Conservation (phyloP, 1,284 basidiomycete genomes). For the Cutaneotrichosporon daszewskae region DNA sequence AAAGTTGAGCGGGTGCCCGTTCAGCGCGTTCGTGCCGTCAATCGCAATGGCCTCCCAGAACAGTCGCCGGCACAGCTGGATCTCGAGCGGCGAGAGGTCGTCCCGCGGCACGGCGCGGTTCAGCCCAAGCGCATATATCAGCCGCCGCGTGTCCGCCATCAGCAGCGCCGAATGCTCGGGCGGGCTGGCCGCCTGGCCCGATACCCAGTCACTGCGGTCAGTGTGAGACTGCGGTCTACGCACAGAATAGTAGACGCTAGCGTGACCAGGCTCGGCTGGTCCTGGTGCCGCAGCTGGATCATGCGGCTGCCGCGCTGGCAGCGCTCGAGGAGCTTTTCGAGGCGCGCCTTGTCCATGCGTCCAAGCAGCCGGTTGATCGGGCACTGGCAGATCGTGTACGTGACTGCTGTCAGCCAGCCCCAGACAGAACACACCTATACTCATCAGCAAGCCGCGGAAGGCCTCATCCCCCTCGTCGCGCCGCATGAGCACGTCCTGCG, state of each 20-base stretch:
- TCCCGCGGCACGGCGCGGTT: conserved; percentile 12
- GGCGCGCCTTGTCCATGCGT: conserved; percentile 13
- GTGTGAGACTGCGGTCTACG: too few species aligned
- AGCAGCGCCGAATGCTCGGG: conserved; percentile 11
- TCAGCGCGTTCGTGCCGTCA: conserved; percentile 19
- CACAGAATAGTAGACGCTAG: conserved; percentile 16
- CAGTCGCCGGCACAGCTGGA: conserved; percentile 20
- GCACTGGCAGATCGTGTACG: conserved; percentile 20
- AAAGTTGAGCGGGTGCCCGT: conserved; percentile 16
- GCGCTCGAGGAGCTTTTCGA: conserved; percentile 15
- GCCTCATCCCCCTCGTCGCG: conserved; percentile 23
- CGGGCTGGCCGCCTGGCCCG: conserved; percentile 11
- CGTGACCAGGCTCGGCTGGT: conserved; percentile 16
- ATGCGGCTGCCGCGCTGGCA: conserved; percentile 23
- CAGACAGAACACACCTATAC: conserved; percentile 5
- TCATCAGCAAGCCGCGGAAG: conserved; percentile 26
- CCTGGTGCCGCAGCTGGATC: conserved; percentile 20
- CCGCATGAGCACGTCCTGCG: conserved; percentile 24
- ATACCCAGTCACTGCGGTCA: conserved; percentile 14
- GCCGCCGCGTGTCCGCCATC: conserved; percentile 20
- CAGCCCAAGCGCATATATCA: conserved; percentile 19
- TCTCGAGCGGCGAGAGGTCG: conserved; percentile 14
- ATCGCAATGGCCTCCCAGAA: conserved; percentile 26
- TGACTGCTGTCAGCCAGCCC: conserved; percentile 4
- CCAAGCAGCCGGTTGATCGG: conserved; percentile 17